Conservation (phyloP, 768 basidiomycete genomes). For the Austroboletus eburneus region DNA sequence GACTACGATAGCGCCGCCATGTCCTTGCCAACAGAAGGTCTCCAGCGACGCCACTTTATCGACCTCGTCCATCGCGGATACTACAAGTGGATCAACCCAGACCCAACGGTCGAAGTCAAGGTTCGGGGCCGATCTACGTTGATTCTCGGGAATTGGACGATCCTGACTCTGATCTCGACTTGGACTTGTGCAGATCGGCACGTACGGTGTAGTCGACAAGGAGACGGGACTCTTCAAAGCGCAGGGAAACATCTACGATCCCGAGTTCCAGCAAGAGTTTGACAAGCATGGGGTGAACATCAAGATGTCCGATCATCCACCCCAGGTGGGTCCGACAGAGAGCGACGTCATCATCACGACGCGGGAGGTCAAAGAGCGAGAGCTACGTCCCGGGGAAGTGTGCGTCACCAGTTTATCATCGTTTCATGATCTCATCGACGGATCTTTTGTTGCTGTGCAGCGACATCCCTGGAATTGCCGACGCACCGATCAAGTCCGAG, state of each 20-base stretch:
- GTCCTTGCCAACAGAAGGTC: not conserved
- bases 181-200: not conserved
- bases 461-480: not conserved
- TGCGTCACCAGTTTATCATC: not conserved
- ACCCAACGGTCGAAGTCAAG: conserved; percentile 25
- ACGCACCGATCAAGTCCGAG: not conserved
- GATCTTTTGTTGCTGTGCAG: too few species aligned
- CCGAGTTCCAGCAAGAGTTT: not conserved
- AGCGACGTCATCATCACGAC: not conserved
- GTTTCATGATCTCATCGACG: too few species aligned
- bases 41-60: conserved; percentile 30
- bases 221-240: not conserved
- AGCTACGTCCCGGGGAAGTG: not conserved
- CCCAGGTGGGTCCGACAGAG: not conserved
- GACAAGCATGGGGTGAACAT: not conserved
- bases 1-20: not conserved
- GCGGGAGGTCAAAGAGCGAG: not conserved
- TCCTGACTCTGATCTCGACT: not conserved
- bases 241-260: not conserved
- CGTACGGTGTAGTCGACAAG: not conserved
- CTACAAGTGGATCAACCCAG: conserved; percentile 38
- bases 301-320: not conserved
- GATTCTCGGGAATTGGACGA: too few species aligned
- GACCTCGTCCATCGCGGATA: conserved; percentile 30
- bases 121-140: too few species aligned